Base-by-base conservation (phyloP, 257 asterid species). In the Fraxinus anomala region DNA sequence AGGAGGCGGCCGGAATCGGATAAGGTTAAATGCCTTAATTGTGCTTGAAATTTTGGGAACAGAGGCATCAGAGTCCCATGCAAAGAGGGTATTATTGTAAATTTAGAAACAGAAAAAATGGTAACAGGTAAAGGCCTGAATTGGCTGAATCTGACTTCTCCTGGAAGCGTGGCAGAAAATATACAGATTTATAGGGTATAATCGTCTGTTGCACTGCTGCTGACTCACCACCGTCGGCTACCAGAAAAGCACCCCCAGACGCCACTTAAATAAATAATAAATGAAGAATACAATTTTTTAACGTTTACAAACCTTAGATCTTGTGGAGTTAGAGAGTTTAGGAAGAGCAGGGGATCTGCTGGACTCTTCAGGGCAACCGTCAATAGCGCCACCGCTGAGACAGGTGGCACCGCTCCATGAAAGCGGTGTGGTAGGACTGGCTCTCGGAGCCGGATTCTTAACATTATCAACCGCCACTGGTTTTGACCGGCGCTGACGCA, bases 371-470 rank as follows among this genome's bases (percentile, higher is more conserved):
- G 80, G 74, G 70, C 76, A 83, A 8, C 73, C 90, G 81, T 59
- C 87, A 75, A 73, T 54, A 49, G 83, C 79, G 39, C 83, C 86
- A 12, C 87, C 88, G 85, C 94, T 89, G 78, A 68, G 61, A 36
- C 96, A 86, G 75, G 94, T 85, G 80, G 85, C 94, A 79, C 88
- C 92, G 82, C 89, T 87, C 93, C 92, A 92, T 1, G 95, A 91
- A 12, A 91, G 90, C 75, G 97, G 93, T 76, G 97, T 92, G 59
- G 85, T 83, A 1, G 96, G 96, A 74, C 96, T 92, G 3, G 85
- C 89, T 77, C 86, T 81, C 30, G 75, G 87, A 12, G 89, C 51
- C 71, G 69, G 76, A 14, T 87, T 82, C 80, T 80, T 83, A 77
- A 73, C 72, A 73, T 7, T 33, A 72, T 6, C 68, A 31, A 73